Conservation (phyloP, 108 stramenopile species). For the Skeletonema menzelii region DNA sequence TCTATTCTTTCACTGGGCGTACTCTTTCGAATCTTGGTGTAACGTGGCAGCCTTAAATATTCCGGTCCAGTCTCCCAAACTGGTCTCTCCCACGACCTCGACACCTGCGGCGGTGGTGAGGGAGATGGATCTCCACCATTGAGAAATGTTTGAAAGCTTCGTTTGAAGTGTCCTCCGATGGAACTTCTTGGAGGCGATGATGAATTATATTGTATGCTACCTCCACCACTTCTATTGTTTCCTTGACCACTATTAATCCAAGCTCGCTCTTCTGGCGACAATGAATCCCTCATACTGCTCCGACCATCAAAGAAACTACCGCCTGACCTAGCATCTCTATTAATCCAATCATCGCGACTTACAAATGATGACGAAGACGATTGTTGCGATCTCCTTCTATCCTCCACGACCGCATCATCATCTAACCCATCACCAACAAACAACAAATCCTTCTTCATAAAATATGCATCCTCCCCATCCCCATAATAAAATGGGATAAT, state of each 20-base stretch:
- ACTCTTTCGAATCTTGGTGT: slow-evolving; percentile 10
- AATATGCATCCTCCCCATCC: slow-evolving; percentile 92
- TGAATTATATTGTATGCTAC: neutral
- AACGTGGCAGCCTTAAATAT: slow-evolving; percentile 55
- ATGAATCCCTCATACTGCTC: slow-evolving; percentile 17
- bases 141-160: slow-evolving; percentile 30
- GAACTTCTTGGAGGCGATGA: neutral
- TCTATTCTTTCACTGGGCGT: neutral
- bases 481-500: slow-evolving; percentile 83
- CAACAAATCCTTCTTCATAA: slow-evolving; percentile 66
- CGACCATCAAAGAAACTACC: slow-evolving; percentile 36
- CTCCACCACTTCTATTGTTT: too few relatives aligned
- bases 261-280: slow-evolving; percentile 22
- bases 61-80: slow-evolving; percentile 60
- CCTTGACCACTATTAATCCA: slow-evolving; percentile 18
- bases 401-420: neutral
- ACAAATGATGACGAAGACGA: neutral
- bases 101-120: neutral
- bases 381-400: neutral
- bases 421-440: neutral
- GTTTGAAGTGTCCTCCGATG: slow-evolving; percentile 24
- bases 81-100: slow-evolving; percentile 3
- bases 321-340: slow-evolving; percentile 12
- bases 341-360: slow-evolving; percentile 23
- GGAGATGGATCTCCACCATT: slow-evolving; percentile 11